Base-by-base conservation (phyloP, 73 alveolate species). In the Diophrys sp. region DNA sequence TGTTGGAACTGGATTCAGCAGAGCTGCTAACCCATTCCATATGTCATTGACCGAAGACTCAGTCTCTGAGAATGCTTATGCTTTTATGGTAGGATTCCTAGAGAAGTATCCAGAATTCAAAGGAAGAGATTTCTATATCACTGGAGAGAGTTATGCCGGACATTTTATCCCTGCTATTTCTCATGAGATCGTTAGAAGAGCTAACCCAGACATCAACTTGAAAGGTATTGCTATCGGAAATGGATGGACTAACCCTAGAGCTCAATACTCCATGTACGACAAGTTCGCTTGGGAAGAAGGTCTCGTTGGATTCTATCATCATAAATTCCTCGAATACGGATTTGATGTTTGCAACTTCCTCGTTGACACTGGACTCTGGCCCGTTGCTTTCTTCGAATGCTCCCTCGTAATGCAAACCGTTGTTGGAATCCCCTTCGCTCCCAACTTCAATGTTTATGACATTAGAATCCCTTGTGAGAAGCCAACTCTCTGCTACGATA, bases 61-160 rank as follows among this genome's bases (percentile, higher is more conserved):
- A n/a, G 74, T 81, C 29, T 28, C 89, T 14, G 78, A 44, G 56
- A 57, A 29, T 27, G 23, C 73, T 57, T 54, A 57, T 28, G 23
- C 55, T 0, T 81, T 81, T 78, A 62, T 81, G 53, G 78, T 74
- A 33, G 88, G 88, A 32, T 87, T 90, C 83, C 55, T 81, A 14
- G 86, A 72, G 26, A 73, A 70, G 23, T 79, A 78, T 89, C 90
- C 90, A 1, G 89, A 87, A 57, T 96, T 80, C 85, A 79, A 85
- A 73, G 90, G 90, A n/a, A 92, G 95, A 70, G 93, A 79, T 28
- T 96, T 97, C 88, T 95, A 85, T 78, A 91, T 97, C 33, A 78
- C 99, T 67, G 98, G 98, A 11, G 99, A 97, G 90, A 80, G 96
- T 68, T 96, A 96, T 84, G 99, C 98, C 34, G 99, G 99, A 2